Conservation (phyloP, 768 basidiomycete species). For the Auriscalpium orientale region DNA sequence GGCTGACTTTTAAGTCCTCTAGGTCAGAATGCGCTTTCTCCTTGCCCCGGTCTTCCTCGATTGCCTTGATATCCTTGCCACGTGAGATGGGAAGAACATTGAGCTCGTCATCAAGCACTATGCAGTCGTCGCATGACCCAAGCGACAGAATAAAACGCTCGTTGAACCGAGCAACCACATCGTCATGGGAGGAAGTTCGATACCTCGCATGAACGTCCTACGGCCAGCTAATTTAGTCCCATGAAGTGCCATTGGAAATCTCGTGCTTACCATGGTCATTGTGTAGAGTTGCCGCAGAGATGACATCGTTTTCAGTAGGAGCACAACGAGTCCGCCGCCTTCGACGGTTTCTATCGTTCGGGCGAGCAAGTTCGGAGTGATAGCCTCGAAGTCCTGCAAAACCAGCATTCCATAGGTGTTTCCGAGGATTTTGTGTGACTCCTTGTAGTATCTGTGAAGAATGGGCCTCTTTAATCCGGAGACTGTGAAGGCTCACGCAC, state of each 20-base stretch:
- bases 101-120: constrained; percentile 94
- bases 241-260: not conserved
- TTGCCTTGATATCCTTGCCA: constrained; percentile 81
- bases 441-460: constrained; percentile 74
- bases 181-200: constrained; percentile 83
- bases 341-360: constrained; percentile 98
- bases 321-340: constrained; percentile 83
- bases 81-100: constrained; percentile 95
- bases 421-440: constrained; percentile 92
- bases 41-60: constrained; percentile 44
- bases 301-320: constrained; percentile 92
- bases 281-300: constrained; percentile 87
- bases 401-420: constrained; percentile 98
- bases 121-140: constrained; percentile 85
- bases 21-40: constrained; percentile 57
- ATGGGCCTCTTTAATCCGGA: not conserved
- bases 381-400: constrained; percentile 95
- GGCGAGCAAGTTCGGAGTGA: constrained; percentile 95
- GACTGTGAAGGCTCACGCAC: constrained; percentile 35
- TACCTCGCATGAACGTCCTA: constrained; percentile 96
- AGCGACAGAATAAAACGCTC: constrained; percentile 98
- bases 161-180: constrained; percentile 92
- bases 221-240: not conserved
- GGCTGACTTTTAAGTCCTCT: constrained; percentile 65
- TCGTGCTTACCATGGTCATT: constrained; percentile 60